Conservation (phyloP, 352 stramenopile genomes). For the Bremia lactucae region DNA sequence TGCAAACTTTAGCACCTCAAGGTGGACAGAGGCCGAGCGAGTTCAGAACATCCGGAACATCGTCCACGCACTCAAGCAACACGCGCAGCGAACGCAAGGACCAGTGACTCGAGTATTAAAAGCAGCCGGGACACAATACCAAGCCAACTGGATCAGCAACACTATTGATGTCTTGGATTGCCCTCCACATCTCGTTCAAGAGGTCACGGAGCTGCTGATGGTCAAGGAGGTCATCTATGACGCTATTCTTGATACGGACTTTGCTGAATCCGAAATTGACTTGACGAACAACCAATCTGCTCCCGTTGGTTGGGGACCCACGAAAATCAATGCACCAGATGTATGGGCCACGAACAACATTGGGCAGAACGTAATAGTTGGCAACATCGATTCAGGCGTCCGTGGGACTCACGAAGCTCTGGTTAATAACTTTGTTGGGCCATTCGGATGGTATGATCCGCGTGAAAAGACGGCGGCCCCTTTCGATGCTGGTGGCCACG, state of each 20-base stretch:
- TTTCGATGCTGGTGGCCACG: slow-evolving; percentile 42
- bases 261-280: slow-evolving; percentile 6
- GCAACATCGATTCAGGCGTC: slow-evolving; percentile 52
- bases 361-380: slow-evolving; percentile 40
- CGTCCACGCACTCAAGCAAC: slow-evolving; percentile 11
- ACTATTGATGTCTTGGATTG: slow-evolving; percentile 21
- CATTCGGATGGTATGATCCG: slow-evolving; percentile 53
- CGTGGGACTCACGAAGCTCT: slow-evolving; percentile 37
- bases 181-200: slow-evolving; percentile 11
- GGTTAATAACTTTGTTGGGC: slow-evolving; percentile 25
- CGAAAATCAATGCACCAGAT: slow-evolving; percentile 34
- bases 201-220: slow-evolving; percentile 6
- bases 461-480: slow-evolving; percentile 21
- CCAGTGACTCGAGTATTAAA: slow-evolving; percentile 8
- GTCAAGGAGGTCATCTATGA: slow-evolving; percentile 26
- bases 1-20: slow-evolving; percentile 4
- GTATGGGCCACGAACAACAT: slow-evolving; percentile 42
- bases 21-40: slow-evolving; percentile 13
- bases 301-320: slow-evolving; percentile 43
- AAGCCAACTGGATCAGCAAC: slow-evolving; percentile 31
- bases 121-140: not conserved
- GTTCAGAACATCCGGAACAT: slow-evolving; percentile 14
- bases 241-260: slow-evolving; percentile 8
- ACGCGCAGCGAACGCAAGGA: slow-evolving; percentile 5
- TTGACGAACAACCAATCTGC: slow-evolving; percentile 13